Conservation (phyloP, 129 eudicot genomes). For the Scalesia atractyloides region DNA sequence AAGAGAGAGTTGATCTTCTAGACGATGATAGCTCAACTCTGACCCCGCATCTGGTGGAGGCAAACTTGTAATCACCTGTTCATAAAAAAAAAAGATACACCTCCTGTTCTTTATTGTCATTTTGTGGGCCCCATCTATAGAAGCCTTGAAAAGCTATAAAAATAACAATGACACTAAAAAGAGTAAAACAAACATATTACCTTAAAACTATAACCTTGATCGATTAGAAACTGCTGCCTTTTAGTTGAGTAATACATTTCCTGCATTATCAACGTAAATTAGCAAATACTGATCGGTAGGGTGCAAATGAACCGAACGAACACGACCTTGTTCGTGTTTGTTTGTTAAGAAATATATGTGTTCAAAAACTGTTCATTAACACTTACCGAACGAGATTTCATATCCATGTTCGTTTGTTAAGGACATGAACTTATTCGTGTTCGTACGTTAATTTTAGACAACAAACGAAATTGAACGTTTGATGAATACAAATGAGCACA, state of each 20-base stretch:
- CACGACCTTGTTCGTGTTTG: too few species aligned
- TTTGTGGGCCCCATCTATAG: not conserved
- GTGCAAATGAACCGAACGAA: too few species aligned
- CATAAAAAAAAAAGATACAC: conserved; percentile 3
- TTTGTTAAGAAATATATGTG: too few species aligned
- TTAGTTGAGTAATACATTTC: conserved; percentile 99
- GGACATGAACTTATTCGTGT: too few species aligned
- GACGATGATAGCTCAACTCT: conserved; percentile 58
- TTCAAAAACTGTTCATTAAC: too few species aligned
- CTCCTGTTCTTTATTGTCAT: not conserved
- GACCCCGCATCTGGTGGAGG: conserved; percentile 80
- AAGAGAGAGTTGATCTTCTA: conserved; percentile 67
- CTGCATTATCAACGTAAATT: conserved; percentile 38
- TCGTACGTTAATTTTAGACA: too few species aligned
- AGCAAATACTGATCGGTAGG: not conserved
- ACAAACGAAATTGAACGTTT: too few species aligned
- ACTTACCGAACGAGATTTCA: too few species aligned
- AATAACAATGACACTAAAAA: not conserved
- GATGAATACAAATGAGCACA: too few species aligned
- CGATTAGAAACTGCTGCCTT: conserved; percentile 94
- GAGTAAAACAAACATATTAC: conserved; percentile 29
- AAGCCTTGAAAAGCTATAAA: not conserved
- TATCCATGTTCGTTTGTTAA: too few species aligned
- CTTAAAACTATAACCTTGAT: conserved; percentile 99
- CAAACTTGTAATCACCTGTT: conserved; percentile 77